phyloP scores from a whole-genome alignment of 2,329 filamentous ascomycete species.

The Lithohypha guttulata region DNA sequence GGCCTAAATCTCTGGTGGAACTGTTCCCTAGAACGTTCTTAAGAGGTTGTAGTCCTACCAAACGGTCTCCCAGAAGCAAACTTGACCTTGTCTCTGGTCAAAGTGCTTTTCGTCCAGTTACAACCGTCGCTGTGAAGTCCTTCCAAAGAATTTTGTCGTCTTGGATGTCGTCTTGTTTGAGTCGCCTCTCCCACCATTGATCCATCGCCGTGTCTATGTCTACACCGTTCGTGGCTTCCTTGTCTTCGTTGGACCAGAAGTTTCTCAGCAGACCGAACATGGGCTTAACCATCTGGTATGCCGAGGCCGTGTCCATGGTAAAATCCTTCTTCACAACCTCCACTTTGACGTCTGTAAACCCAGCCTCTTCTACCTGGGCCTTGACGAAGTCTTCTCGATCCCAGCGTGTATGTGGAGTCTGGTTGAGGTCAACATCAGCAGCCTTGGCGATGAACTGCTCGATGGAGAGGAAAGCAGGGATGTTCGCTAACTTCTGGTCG shows the following conservation, averaged over 20 bases:
- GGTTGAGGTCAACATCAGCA: background rate
- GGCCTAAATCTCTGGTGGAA: too few species aligned
- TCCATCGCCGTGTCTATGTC: too few species aligned
- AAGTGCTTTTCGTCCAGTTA: too few species aligned
- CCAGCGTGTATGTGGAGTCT: background rate
- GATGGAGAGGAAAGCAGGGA: background rate
- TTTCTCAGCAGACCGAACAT: background rate
- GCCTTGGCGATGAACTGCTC: background rate
- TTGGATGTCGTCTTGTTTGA: too few species aligned
- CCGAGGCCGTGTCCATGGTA: background rate
- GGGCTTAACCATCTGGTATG: background rate
- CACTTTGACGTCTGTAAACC: slow-evolving; percentile 1
- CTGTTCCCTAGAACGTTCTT: too few species aligned
- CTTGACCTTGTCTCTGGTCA: too few species aligned
- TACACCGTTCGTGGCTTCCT: background rate
- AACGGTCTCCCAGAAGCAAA: too few species aligned
- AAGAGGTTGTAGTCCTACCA: too few species aligned
- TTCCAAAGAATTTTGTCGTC: too few species aligned
- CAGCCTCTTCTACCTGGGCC: background rate
- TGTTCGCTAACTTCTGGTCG: background rate
- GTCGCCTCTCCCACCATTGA: too few species aligned
- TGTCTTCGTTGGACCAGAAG: background rate
- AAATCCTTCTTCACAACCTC: background rate
- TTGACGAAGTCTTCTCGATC: background rate
- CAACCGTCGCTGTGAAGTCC: too few species aligned